Evolutionary conservation across 805 yeast species (phyloP).

Genomic region (Ogataea degrootiae): DNA sequence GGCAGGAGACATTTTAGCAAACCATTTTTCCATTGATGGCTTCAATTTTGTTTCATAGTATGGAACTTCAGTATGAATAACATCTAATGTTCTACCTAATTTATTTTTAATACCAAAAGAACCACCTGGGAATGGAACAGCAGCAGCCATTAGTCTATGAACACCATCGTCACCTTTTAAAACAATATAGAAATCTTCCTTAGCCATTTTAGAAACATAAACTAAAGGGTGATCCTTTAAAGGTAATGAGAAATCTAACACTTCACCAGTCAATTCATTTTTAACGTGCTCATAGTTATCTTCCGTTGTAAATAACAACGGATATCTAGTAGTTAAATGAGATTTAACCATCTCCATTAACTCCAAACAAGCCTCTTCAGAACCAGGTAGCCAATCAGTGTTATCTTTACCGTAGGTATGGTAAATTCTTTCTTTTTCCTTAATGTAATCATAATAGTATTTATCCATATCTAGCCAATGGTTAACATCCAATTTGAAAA

Average conservation of each 20-base stretch:
- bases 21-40: constrained; percentile 72
- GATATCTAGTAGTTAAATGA: constrained; percentile 61
- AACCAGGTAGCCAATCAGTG: constrained; percentile 63
- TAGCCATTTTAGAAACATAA: constrained; percentile 63
- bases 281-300: constrained; percentile 48
- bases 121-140: constrained; percentile 79
- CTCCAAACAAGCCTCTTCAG: constrained; percentile 56
- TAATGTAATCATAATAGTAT: constrained; percentile 61
- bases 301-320: constrained; percentile 48
- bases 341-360: constrained; percentile 57
- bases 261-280: constrained; percentile 60
- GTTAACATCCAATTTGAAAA: constrained; percentile 63
- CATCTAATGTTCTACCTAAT: constrained; percentile 57
- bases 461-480: constrained; percentile 82
- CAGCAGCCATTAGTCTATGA: constrained; percentile 68
- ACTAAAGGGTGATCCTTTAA: constrained; percentile 60
- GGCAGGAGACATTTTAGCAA: constrained; percentile 52
- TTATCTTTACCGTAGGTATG: constrained; percentile 56
- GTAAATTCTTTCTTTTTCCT: constrained; percentile 57
- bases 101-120: constrained; percentile 59
- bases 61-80: constrained; percentile 66
- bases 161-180: constrained; percentile 46
- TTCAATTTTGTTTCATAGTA: constrained; percentile 61
- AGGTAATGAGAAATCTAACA: constrained; percentile 55
- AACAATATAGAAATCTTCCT: constrained; percentile 70